Base-by-base conservation (phyloP, 73 alveolate species). In the Blepharisma stoltei region DNA sequence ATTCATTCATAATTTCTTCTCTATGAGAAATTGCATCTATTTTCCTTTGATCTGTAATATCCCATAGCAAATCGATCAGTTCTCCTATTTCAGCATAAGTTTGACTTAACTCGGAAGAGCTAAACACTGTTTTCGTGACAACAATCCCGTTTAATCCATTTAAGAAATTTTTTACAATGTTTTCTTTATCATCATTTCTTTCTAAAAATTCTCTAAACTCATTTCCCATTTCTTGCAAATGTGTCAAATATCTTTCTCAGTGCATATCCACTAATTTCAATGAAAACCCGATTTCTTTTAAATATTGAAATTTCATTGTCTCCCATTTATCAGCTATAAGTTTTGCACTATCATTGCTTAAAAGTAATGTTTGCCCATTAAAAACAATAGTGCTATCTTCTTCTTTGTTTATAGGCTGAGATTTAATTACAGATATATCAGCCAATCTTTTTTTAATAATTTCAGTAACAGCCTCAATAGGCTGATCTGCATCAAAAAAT, bases 121-220 rank as follows among this genome's bases (percentile, higher is more conserved):
- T 60, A 25, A 60, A 60, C 2, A 60, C 46, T 20, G 48, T 9
- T 25, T 60, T 60, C 18, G 48, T 3, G 2, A 9, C 11, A 25
- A 60, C 23, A 9, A 60, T 0, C 2, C 18, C 37, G 23, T 60
- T 14, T 20, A 60, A 4, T 20, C 23, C 14, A 1, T 25, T 11
- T 25, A 14, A 1, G 4, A 25, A 18, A 14, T 60, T 38, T 1
- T 8, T 8, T 14, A 60, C 0, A 18, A 60, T n/a, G 2, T 3
- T 8, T 14, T n/a, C 73, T 60, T 60, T 60, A 1, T 60, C 73
- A 5, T 60, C 73, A 60, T n/a, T 14, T 4, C 14, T 14, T 18
- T 18, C 49, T 2, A 60, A 25, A 60, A 60, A 60, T 14, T 38
- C 23, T 18, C 14, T 14, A 60, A 60, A 60, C 73, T 60, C 73